Evolutionary conservation across 2,329 filamentous ascomycete genomes (phyloP), one percentile per base, ranked within the genome.

Genomic region (Diaporthe caulivora): DNA sequence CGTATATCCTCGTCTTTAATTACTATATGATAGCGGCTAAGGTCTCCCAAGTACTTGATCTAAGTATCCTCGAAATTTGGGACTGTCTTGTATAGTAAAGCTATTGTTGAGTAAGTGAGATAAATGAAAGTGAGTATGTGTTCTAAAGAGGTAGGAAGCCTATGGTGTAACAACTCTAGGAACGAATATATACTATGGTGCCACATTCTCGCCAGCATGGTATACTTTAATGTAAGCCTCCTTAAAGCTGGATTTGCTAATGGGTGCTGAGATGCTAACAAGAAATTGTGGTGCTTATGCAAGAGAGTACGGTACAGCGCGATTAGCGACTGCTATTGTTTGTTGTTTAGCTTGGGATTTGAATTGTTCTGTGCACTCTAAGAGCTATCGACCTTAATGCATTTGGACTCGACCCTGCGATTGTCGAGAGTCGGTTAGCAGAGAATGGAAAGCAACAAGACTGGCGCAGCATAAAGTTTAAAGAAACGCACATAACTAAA

Each of bases 171-270:
- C 0, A 97, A 81, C 76, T 97, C 94, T 0, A 97, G 86, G 72
- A 97, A 96, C 0, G 91, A 92, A 79, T 97, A 95, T 3, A 98
- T 98, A 0, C 94, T 95, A 77, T 97, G 94, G 0, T 94, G 88
- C 97, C 96, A 98, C 94, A 98, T 97, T 0, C 95, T 87, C 0
- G 94, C 95, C 0, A 95, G 95, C 94, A 98, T 98, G 0, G 92
- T 91, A 77, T 98, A 98, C 75, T 97, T 96, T 0, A 89, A 88
- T 0, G 95, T 92, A 0, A 98, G 82, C 0, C 90, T 86, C 3
- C 89, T 87, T 0, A 98, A 81, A 0, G 92, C 90, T 0, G 87
- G 87, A 34, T 88, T 93, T 0, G 95, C 94, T 0, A 92, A 93
- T 57, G 29, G 31, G 6, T 57, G 95, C 76, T 98, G 95, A 0